These are phyloP conservation scores for Fonsecaea monophora DNA, from an alignment of 2,329 filamentous ascomycete species.

Conservation along the genomic window DNA sequence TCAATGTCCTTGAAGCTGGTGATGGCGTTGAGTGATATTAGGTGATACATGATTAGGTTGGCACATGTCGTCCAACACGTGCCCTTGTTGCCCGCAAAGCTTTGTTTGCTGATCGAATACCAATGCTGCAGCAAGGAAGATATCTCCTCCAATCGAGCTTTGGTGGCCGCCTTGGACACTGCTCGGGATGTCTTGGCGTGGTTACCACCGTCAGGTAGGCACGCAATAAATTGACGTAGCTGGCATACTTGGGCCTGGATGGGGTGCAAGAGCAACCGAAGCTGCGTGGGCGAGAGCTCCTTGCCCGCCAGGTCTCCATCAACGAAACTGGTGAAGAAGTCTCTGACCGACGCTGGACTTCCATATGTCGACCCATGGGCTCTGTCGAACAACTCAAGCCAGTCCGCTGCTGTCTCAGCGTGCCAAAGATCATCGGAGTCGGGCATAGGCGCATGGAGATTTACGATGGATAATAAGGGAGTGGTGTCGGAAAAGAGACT, in stretches of 20 bases:
- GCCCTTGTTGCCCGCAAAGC: constrained; percentile 61
- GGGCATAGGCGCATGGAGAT: constrained; percentile 70
- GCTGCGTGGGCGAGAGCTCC: constrained; percentile 61
- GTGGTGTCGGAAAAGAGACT: constrained; percentile 70
- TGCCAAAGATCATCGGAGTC: constrained; percentile 69
- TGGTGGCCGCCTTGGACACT: constrained; percentile 66
- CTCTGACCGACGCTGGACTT: constrained; percentile 59
- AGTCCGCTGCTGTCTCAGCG: constrained; percentile 63
- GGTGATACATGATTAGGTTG: constrained; percentile 72
- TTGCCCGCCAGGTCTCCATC: constrained; percentile 64
- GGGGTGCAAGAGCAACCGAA: constrained; percentile 72
- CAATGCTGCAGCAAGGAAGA: constrained; percentile 69
- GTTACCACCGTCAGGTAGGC: constrained; percentile 62
- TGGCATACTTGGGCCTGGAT: constrained; percentile 71
- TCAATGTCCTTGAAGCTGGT: constrained; percentile 73
- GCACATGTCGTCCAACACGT: constrained; percentile 66
- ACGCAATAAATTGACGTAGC: constrained; percentile 68
- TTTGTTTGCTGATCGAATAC: constrained; percentile 68
- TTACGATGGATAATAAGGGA: constrained; percentile 69
- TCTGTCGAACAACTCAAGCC: constrained; percentile 66
- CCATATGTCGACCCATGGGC: constrained; percentile 60
- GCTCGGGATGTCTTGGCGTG: constrained; percentile 52
- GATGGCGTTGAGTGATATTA: constrained; percentile 72
- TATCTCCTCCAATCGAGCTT: constrained; percentile 67
- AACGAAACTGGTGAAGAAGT: constrained; percentile 72